A percentile compares a stretch with the other conserved stretches of the same genome.
Evolutionary conservation across 225 moss, liverwort and hornwort species (phyloP).

Genomic region (Rhytidiadelphus loreus): DNA sequence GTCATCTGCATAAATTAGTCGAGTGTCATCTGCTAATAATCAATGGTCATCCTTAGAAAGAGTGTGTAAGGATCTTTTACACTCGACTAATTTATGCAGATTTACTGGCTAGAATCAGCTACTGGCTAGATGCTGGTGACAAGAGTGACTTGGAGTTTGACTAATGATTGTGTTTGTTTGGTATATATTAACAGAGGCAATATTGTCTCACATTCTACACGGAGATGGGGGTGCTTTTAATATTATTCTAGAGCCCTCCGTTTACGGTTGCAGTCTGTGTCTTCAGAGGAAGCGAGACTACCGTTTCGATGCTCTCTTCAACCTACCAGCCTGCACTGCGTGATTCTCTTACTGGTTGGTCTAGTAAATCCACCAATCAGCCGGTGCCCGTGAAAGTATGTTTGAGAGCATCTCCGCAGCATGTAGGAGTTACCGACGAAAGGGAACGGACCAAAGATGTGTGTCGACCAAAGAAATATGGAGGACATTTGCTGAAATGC

Average conservation of each 20-base stretch:
- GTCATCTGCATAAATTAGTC: too few relatives aligned
- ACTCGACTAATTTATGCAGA: neutral
- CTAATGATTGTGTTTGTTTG: neutral
- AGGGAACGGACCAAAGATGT: conserved; percentile 6
- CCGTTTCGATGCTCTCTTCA: conserved; percentile 24
- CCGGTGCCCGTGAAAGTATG: neutral
- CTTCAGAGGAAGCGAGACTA: neutral
- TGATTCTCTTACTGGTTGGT: neutral
- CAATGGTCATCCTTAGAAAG: neutral
- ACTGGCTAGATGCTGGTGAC: neutral
- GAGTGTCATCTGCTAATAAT: neutral
- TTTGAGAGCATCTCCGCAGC: conserved; percentile 2
- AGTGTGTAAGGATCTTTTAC: neutral
- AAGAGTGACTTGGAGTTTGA: neutral
- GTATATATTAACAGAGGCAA: neutral
- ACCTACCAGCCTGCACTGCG: conserved; percentile 12
- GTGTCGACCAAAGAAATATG: neutral
- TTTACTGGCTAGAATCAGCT: neutral
- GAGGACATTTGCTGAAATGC: neutral
- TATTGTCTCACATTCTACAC: neutral
- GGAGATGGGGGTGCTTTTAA: neutral
- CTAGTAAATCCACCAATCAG: neutral
- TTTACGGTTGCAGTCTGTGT: neutral
- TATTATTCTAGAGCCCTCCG: neutral
- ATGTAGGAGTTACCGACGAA: neutral